Base-by-base conservation (phyloP, 257 asterid genomes). In the Linaria vulgaris region DNA sequence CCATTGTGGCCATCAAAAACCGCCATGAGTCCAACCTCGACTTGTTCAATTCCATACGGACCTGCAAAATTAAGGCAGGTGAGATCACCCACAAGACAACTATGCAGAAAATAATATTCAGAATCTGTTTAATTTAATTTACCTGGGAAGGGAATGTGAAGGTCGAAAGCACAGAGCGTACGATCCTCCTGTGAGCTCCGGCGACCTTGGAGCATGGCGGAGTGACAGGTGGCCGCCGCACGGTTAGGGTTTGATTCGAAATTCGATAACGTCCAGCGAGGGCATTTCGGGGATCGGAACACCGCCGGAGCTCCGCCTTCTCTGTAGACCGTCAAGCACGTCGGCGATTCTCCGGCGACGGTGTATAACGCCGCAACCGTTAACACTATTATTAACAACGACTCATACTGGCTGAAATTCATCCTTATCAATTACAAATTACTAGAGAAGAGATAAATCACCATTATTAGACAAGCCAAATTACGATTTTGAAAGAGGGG, bases 231-330 rank as follows among this genome's bases (percentile, higher is more conserved):
- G 17, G 74, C 63, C 48, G 74, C 67, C 20, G 64, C 66, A 54
- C 72, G 75, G 15, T 63, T 20, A 62, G 79, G 68, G 13, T 69
- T 68, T 41, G 89, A 82, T 12, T 80, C 75, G 81, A 77, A 69
- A 60, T 62, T 75, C 5, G 96, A 75, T 25, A 79, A 83, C 51
- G 73, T 83, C 99, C 99, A 92, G 14, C 95, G 97, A 56, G 96
- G 97, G 73, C 99, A 92, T 72, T 85, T 90, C 9, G 99, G 99
- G 30, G 97, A 92, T 64, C 73, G 95, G 62, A 92, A 90, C 56
- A 92, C 97, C 65, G 96, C 99, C 68, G 97, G 83, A 11, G 97
- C 97, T 22, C 99, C 99, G 54, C 97, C 99, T 75, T 89, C 96
- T 63, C 68, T 68, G 67, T 92, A 92, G 76, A 85, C 96, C 72